phyloP scores from a whole-genome alignment of 164 flowering plant species.

The Kingdonia uniflora region DNA sequence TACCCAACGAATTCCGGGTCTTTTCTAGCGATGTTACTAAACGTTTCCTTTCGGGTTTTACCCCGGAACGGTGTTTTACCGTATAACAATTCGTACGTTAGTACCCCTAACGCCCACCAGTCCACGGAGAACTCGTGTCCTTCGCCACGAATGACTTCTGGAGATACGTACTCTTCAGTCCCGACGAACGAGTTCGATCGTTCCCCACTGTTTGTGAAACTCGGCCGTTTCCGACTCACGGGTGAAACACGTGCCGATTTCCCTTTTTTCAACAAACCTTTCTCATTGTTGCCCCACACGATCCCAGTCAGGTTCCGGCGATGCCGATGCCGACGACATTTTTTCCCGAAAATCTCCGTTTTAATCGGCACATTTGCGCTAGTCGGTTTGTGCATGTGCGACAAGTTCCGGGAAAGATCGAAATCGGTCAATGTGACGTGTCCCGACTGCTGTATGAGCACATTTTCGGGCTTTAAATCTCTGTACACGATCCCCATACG shows the following conservation, averaged over 20 bases:
- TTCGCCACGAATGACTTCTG: constrained; percentile 75
- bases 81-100: constrained; percentile 81
- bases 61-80: constrained; percentile 89
- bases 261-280: constrained; percentile 34
- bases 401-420: constrained; percentile 45
- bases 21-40: constrained; percentile 38
- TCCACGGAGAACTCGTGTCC: constrained; percentile 94
- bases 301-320: not conserved
- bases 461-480: constrained; percentile 78
- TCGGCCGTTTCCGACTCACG: constrained; percentile 28
- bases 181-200: constrained; percentile 43
- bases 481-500: constrained; percentile 58
- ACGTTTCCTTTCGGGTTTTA: constrained; percentile 66
- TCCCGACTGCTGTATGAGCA: constrained; percentile 57
- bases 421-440: constrained; percentile 74
- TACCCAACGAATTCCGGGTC: constrained; percentile 56
- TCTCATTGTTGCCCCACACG: constrained; percentile 6
- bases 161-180: constrained; percentile 89
- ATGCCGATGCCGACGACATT: no score
- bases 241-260: constrained; percentile 82
- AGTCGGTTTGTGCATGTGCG: constrained; percentile 1
- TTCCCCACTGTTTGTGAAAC: constrained; percentile 16
- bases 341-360: no score
- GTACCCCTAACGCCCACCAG: constrained; percentile 92
- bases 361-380: no score